A percentile compares a stretch with the other conserved stretches of the same genome.
phyloP scores from a whole-genome alignment of 371 early-diverging fungal species.

The Amoeboaphelidium occidentale region DNA sequence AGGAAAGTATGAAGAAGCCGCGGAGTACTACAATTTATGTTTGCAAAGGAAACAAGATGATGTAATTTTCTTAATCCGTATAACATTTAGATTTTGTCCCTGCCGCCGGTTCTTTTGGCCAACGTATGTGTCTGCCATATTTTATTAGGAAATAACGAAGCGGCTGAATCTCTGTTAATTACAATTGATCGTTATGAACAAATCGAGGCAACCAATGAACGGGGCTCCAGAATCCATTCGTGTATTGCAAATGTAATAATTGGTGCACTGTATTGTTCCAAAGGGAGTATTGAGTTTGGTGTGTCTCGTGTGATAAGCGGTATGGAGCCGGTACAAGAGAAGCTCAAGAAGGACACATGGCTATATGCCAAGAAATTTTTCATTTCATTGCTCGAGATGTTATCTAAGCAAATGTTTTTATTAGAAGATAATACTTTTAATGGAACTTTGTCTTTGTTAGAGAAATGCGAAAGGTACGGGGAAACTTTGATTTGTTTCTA shows the following conservation, averaged over 20 bases:
- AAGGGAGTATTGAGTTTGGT: conserved; percentile 31
- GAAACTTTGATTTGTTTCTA: too few species aligned
- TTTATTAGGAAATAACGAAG: conserved; percentile 29
- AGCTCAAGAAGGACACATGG: conserved; percentile 32
- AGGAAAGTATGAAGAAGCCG: conserved; percentile 29
- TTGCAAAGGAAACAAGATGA: conserved; percentile 24
- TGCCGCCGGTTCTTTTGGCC: conserved; percentile 25
- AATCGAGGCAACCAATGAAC: conserved; percentile 21
- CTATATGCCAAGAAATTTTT: conserved; percentile 27
- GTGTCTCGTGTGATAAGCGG: conserved; percentile 25
- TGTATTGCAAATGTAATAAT: conserved; percentile 30
- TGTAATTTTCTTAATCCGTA: too few species aligned
- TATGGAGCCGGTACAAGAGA: conserved; percentile 25
- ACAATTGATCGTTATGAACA: conserved; percentile 29
- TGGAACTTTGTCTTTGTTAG: conserved; percentile 22
- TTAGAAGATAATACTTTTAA: conserved; percentile 19
- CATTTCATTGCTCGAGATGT: conserved; percentile 20
- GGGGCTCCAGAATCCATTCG: conserved; percentile 10
- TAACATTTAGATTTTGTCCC: conserved; percentile 23
- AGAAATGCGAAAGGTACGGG: conserved; percentile 22
- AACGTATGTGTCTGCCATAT: conserved; percentile 29
- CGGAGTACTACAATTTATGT: conserved; percentile 25
- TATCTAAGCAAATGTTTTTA: conserved; percentile 28
- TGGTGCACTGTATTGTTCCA: conserved; percentile 30
- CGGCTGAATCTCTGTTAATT: conserved; percentile 27